Conservation (phyloP, 192 early-diverging fungal genomes). For the Physocladia obscura region DNA sequence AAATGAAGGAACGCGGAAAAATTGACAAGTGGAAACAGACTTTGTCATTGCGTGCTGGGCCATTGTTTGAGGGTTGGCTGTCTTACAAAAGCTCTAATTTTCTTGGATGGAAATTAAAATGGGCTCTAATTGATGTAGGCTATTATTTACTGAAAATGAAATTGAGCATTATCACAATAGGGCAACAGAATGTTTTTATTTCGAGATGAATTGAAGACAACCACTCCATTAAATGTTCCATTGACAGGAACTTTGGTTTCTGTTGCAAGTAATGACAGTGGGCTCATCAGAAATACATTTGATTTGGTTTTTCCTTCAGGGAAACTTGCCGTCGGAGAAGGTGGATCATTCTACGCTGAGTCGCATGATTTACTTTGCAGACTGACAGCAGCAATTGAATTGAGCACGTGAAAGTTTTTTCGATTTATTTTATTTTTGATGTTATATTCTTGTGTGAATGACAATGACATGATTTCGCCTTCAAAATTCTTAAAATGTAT, state of each 20-base stretch:
- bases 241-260: not conserved
- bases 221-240: too few relatives aligned
- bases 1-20: not conserved
- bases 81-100: not conserved
- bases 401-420: constrained; percentile 8
- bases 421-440: not conserved
- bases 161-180: not conserved
- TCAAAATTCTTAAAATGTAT: not conserved
- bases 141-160: not conserved
- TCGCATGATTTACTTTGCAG: not conserved
- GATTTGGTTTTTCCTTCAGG: not conserved
- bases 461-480: not conserved
- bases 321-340: not conserved
- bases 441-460: not conserved
- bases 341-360: constrained; percentile 12
- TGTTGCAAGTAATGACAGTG: not conserved
- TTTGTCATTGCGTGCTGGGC: not conserved
- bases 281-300: not conserved
- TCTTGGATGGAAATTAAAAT: constrained; percentile 11
- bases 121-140: constrained; percentile 7
- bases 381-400: constrained; percentile 15
- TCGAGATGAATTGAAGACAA: constrained; percentile 3
- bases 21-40: constrained; percentile 5
- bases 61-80: constrained; percentile 26
- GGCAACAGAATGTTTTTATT: not conserved